phyloP scores from a whole-genome alignment of 345 rosid genomes.

The Noccaea caerulescens region DNA sequence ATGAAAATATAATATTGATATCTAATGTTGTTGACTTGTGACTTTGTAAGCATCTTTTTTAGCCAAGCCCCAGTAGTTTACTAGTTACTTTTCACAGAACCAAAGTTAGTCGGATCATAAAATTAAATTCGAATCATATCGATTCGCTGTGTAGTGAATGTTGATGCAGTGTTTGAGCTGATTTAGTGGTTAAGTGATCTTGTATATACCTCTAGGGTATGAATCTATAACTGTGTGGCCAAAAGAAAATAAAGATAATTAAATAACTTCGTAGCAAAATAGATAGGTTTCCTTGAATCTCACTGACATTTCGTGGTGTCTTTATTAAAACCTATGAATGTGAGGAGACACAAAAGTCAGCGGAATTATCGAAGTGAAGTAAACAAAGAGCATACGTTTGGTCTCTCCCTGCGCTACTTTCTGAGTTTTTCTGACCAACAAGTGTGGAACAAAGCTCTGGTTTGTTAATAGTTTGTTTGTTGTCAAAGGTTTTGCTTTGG shows the following conservation, averaged over 20 bases:
- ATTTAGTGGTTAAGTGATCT: not conserved
- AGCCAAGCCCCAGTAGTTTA: not conserved
- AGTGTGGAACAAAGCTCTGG: conserved; percentile 44
- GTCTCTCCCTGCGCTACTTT: conserved; percentile 14
- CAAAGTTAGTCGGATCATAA: not conserved
- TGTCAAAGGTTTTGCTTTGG: conserved; percentile 38
- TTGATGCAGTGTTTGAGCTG: conserved; percentile 3
- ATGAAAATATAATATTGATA: not conserved
- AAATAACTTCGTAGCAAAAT: conserved; percentile 11
- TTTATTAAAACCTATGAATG: conserved; percentile 31
- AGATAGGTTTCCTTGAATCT: conserved; percentile 30
- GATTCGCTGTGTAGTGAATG: not conserved
- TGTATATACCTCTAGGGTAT: not conserved
- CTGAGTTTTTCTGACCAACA: conserved; percentile 37
- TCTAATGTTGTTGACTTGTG: not conserved
- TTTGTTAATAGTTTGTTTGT: conserved; percentile 31
- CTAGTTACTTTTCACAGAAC: not conserved
- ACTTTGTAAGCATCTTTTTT: not conserved
- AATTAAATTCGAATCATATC: not conserved
- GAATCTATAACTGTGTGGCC: not conserved
- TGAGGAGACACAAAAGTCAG: conserved; percentile 42
- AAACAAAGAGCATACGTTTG: conserved; percentile 26
- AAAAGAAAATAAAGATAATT: not conserved
- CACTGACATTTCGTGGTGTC: conserved; percentile 41
- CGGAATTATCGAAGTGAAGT: conserved; percentile 30